phyloP scores from a whole-genome alignment of 768 basidiomycete species.

The Boletus sensibilis region DNA sequence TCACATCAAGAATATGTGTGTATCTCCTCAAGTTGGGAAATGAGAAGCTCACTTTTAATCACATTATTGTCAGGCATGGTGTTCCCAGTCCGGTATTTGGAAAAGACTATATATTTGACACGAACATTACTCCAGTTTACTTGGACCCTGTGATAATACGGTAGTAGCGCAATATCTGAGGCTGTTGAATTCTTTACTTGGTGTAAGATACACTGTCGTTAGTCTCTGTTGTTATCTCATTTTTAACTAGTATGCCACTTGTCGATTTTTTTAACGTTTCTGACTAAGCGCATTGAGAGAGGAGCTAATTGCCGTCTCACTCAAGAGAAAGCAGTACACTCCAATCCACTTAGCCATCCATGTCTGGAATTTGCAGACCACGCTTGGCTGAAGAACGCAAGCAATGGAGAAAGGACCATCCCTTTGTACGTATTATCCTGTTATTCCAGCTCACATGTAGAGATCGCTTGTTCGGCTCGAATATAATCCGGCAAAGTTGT shows the following conservation, averaged over 20 bases:
- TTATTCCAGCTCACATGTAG: not conserved
- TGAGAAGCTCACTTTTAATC: not conserved
- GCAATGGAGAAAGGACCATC: slow-evolving; percentile 98
- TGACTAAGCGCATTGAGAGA: slow-evolving; percentile 21
- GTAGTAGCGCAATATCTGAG: not conserved
- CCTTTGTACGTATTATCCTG: slow-evolving; percentile 68
- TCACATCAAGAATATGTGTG: slow-evolving; percentile 23
- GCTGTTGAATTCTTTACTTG: not conserved
- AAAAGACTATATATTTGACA: slow-evolving; percentile 21
- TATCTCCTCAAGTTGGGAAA: not conserved
- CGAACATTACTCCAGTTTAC: slow-evolving; percentile 20
- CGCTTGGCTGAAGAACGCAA: slow-evolving; percentile 96
- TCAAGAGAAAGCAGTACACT: not conserved
- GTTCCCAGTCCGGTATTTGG: slow-evolving; percentile 16
- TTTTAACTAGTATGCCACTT: too few species aligned
- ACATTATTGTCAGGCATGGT: slow-evolving; percentile 15
- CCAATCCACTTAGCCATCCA: slow-evolving; percentile 8
- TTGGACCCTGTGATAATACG: slow-evolving; percentile 6
- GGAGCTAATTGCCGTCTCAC: too few species aligned
- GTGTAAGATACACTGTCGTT: not conserved
- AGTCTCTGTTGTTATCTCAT: not conserved
- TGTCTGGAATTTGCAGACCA: slow-evolving; percentile 92
- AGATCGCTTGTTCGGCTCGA: slow-evolving; percentile 1
- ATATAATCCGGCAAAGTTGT: not conserved
- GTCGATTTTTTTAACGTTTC: not conserved